These are phyloP conservation scores for Achaetomiella virescens DNA, from an alignment of 495 filamentous ascomycete genomes.

Conservation along the genomic window DNA sequence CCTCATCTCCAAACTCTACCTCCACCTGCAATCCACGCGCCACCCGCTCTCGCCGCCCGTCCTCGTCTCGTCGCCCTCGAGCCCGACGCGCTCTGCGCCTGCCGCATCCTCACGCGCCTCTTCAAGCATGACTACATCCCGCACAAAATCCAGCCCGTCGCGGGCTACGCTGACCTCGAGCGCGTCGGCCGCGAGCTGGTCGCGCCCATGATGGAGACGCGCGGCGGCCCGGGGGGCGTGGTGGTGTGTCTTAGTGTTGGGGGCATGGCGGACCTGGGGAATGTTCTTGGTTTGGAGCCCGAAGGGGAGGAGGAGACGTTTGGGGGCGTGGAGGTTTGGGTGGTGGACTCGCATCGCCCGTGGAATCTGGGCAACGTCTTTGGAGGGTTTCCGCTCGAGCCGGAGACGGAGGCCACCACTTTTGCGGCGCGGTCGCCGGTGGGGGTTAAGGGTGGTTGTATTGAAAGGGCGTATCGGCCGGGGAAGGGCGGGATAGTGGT, in stretches of 20 bases:
- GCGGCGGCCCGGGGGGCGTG: conserved; percentile 76
- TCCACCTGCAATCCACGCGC: conserved; percentile 71
- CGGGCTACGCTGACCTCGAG: conserved; percentile 85
- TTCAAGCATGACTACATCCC: conserved; percentile 95
- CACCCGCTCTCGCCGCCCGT: conserved; percentile 82
- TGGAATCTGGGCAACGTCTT: conserved; percentile 97
- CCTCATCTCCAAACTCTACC: conserved; percentile 84
- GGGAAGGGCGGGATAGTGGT: conserved; percentile 82
- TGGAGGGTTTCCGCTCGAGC: conserved; percentile 55
- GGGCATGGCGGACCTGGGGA: conserved; percentile 77
- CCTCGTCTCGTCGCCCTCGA: conserved; percentile 86
- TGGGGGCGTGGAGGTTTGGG: conserved; percentile 82
- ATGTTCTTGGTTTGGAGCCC: conserved; percentile 59
- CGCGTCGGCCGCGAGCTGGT: conserved; percentile 70
- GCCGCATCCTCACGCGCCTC: conserved; percentile 83
- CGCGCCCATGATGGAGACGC: conserved; percentile 69
- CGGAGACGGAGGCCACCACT: conserved; percentile 39
- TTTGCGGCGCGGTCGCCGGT: conserved; percentile 43
- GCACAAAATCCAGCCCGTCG: conserved; percentile 94
- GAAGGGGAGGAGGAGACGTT: conserved; percentile 53
- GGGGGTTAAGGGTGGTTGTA: conserved; percentile 57
- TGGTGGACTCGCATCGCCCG: conserved; percentile 82
- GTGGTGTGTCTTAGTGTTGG: conserved; percentile 91
- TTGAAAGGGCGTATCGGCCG: conserved; percentile 62
- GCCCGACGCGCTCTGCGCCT: conserved; percentile 91